These are phyloP conservation scores for Colletotrichum coccodes DNA, from an alignment of 2,329 filamentous ascomycete genomes.

Conservation along the genomic window DNA sequence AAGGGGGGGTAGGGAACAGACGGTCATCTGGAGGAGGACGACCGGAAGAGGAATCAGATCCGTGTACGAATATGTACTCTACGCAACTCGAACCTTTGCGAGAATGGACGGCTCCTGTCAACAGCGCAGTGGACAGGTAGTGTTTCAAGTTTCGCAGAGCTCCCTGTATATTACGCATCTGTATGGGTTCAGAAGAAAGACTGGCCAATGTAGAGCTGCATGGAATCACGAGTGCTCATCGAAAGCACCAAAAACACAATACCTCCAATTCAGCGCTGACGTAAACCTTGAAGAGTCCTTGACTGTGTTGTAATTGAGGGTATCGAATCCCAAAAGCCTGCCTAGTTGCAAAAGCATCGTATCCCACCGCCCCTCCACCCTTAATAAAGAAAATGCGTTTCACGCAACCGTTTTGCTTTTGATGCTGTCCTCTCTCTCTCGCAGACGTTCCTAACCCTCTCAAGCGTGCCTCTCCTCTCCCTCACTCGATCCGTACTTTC, in stretches of 20 bases:
- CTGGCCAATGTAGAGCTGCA: background rate
- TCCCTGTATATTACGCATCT: constrained; percentile 24
- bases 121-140: background rate
- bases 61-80: constrained; percentile 13
- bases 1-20: too few relatives aligned
- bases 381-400: background rate
- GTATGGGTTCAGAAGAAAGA: background rate
- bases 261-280: background rate
- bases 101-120: background rate
- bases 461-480: background rate
- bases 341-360: constrained; percentile 5
- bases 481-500: constrained; percentile 37
- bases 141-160: background rate
- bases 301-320: constrained; percentile 25
- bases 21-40: background rate
- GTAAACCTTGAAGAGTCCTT: background rate
- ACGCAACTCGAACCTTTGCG: background rate
- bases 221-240: background rate
- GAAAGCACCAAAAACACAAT: background rate
- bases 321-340: constrained; percentile 29
- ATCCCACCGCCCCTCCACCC: background rate
- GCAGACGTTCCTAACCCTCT: constrained; percentile 42
- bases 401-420: constrained; percentile 1
- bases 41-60: background rate
- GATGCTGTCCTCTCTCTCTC: constrained; percentile 50